Evolutionary conservation across 2,329 filamentous ascomycete genomes (phyloP).

Genomic region (Trichophyton equinum): DNA sequence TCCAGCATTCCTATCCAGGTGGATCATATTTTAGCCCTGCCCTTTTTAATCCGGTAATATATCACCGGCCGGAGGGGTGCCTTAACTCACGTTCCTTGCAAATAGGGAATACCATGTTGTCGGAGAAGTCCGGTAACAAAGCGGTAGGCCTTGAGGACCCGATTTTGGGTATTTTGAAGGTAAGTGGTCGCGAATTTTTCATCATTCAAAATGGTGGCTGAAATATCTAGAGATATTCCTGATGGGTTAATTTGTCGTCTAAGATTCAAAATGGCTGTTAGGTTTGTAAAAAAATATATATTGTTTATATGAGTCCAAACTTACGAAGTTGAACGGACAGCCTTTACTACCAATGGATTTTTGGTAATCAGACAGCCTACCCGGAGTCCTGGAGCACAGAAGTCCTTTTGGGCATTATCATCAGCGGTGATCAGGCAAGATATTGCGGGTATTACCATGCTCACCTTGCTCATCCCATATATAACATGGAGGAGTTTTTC

Average conservation of each 20-base stretch:
- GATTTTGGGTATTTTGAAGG: conserved; percentile 18
- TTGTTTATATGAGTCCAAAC: not conserved
- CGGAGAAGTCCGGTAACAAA: conserved; percentile 25
- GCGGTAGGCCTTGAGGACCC: conserved; percentile 19
- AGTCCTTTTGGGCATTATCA: conserved; percentile 32
- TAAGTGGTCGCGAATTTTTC: conserved; percentile 5
- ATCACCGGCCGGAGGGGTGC: not conserved
- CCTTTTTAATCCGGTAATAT: not conserved
- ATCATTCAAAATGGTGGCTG: conserved; percentile 7
- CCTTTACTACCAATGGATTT: conserved; percentile 3
- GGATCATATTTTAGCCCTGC: not conserved
- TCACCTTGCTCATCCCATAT: conserved; percentile 32
- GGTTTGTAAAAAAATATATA: not conserved
- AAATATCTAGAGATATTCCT: conserved; percentile 4
- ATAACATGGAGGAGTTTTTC: conserved; percentile 40
- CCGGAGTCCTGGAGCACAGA: conserved; percentile 43
- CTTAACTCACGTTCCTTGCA: conserved; percentile 21
- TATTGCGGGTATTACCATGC: not conserved
- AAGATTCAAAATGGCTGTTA: not conserved
- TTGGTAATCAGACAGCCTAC: conserved; percentile 27
- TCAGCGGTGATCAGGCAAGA: not conserved
- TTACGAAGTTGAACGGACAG: conserved; percentile 1
- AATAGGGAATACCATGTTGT: conserved; percentile 28
- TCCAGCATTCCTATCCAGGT: conserved; percentile 35
- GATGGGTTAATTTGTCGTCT: conserved; percentile 6